Conservation (phyloP, 106 monocot genomes). For the Ottelia alismoides region DNA sequence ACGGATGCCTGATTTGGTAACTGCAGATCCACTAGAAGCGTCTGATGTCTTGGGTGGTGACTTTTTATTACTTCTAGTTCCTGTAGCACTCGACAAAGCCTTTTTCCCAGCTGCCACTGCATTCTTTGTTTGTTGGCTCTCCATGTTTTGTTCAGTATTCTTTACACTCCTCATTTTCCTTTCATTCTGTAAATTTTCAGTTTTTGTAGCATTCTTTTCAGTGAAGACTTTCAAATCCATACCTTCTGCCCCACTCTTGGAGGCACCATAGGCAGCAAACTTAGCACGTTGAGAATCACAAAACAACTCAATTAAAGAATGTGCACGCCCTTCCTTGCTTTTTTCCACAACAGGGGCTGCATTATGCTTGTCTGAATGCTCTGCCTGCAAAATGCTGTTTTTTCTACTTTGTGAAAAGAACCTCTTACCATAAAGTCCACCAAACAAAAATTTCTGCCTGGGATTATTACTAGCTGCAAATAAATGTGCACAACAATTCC, state of each 20-base stretch:
- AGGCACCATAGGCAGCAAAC: conserved; percentile 6
- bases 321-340: conserved; percentile 3
- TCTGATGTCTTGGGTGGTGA: conserved; percentile 23
- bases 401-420: no score
- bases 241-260: conserved; percentile 19
- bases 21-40: not conserved
- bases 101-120: not conserved
- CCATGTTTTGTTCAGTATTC: conserved; percentile 12
- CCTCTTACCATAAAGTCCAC: no score
- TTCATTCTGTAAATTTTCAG: conserved; percentile 18
- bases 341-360: conserved; percentile 19
- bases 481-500: no score
- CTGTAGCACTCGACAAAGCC: conserved; percentile 5
- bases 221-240: not conserved
- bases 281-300: conserved; percentile 23
- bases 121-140: conserved; percentile 18
- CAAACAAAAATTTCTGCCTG: no score
- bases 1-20: not conserved
- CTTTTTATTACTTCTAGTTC: conserved; percentile 17
- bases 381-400: no score
- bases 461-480: no score
- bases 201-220: conserved; percentile 7
- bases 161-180: conserved; percentile 6
- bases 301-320: conserved; percentile 15
- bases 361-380: conserved; percentile 15